phyloP scores from a whole-genome alignment of 176 grass and related monocot species.

The Carex littledalei region DNA sequence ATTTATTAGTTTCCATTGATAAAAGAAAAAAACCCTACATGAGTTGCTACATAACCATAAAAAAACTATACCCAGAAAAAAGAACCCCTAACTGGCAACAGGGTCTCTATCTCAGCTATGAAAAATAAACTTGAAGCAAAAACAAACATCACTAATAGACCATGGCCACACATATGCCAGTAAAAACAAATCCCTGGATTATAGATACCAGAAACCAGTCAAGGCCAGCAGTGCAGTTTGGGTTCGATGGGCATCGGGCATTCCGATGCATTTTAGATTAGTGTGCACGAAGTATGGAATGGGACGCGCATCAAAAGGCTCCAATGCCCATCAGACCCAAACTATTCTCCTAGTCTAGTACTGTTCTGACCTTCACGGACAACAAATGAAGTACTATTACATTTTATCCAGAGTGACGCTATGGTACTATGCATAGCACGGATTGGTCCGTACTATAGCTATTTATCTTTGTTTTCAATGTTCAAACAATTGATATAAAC shows the following conservation, averaged over 20 bases:
- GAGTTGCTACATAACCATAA: neutral
- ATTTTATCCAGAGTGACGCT: neutral
- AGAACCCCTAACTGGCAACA: neutral
- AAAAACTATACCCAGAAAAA: neutral
- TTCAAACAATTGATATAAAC: too few relatives aligned
- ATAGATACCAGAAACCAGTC: neutral
- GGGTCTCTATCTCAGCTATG: neutral
- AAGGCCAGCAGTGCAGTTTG: neutral
- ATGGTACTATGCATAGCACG: too few relatives aligned
- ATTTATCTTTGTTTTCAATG: too few relatives aligned
- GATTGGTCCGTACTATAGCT: too few relatives aligned
- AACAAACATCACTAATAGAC: neutral
- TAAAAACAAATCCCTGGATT: neutral
- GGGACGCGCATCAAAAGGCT: too few relatives aligned
- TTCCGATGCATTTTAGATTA: too few relatives aligned
- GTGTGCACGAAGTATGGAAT: too few relatives aligned
- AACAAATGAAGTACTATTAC: neutral
- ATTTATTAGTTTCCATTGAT: neutral
- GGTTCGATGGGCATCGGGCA: too few relatives aligned
- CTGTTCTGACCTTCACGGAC: neutral
- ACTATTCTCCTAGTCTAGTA: too few relatives aligned
- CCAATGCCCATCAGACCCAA: too few relatives aligned
- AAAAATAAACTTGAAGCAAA: neutral
- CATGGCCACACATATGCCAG: neutral
- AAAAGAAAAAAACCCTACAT: neutral